A percentile compares a stretch with the other conserved stretches of the same genome.
Evolutionary conservation across 75 land plant species (phyloP).

Genomic region (Selaginella moellendorffii): DNA sequence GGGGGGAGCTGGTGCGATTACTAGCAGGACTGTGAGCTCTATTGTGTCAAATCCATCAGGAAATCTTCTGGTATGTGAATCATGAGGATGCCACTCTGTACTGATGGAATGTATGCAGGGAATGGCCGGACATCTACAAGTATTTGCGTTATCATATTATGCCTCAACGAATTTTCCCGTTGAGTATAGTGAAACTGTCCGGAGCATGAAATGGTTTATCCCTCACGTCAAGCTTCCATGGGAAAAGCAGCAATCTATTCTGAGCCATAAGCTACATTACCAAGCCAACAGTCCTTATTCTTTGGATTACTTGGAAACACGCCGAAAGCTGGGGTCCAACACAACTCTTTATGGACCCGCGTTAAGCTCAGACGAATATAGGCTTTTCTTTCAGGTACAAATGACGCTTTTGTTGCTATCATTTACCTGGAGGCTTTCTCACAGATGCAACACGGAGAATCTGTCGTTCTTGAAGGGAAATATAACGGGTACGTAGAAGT

Average conservation of each 20-base stretch:
- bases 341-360: constrained; percentile 33
- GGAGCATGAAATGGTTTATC: constrained; percentile 60
- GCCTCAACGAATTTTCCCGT: constrained; percentile 45
- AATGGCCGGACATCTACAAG: constrained; percentile 63
- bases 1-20: constrained; percentile 38
- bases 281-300: neutral
- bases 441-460: no score
- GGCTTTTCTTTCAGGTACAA: constrained; percentile 44
- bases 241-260: constrained; percentile 24
- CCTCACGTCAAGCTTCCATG: constrained; percentile 68
- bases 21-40: constrained; percentile 18
- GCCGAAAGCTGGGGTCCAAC: constrained; percentile 21
- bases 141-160: constrained; percentile 67
- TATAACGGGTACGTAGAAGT: neutral
- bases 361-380: constrained; percentile 51
- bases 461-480: no score
- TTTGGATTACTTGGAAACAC: neutral
- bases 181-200: constrained; percentile 57
- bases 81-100: neutral
- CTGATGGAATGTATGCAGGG: constrained; percentile 30
- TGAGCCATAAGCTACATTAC: neutral
- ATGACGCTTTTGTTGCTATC: neutral
- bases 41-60: constrained; percentile 43
- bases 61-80: constrained; percentile 43
- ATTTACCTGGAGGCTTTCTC: no score